These are phyloP conservation scores for Podosphaera fusca DNA, from an alignment of 2,329 filamentous ascomycete genomes.

Conservation along the genomic window DNA sequence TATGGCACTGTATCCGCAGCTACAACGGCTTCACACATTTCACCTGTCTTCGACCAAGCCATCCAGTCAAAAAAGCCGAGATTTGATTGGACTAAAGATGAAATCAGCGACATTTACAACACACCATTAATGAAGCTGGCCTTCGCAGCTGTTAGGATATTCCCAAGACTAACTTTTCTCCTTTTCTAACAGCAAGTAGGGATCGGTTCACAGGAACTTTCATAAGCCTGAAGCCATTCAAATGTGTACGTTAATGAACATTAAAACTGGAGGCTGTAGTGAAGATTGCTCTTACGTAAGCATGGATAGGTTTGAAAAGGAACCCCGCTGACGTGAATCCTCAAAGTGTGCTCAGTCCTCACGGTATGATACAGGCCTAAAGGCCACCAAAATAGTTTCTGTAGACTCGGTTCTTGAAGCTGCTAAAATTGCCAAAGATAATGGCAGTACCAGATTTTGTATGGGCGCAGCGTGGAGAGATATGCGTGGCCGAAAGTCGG, in stretches of 20 bases:
- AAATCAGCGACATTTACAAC: slow-evolving; percentile 64
- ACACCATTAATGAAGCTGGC: slow-evolving; percentile 59
- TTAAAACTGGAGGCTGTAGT: slow-evolving; percentile 80
- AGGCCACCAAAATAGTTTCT: slow-evolving; percentile 55
- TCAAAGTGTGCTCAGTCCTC: slow-evolving; percentile 55
- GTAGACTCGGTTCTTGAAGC: slow-evolving; percentile 65
- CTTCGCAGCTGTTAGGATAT: slow-evolving; percentile 40
- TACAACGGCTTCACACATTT: slow-evolving; percentile 2
- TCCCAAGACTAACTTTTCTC: background rate
- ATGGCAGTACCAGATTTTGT: slow-evolving; percentile 78
- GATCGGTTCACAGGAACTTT: slow-evolving; percentile 59
- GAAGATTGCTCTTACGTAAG: slow-evolving; percentile 65
- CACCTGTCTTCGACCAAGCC: slow-evolving; percentile 20
- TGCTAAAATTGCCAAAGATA: slow-evolving; percentile 53
- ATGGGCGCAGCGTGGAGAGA: slow-evolving; percentile 91
- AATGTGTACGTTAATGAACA: slow-evolving; percentile 89
- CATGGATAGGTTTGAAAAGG: background rate
- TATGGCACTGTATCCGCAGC: slow-evolving; percentile 9
- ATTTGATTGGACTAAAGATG: slow-evolving; percentile 58
- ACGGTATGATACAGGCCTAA: slow-evolving; percentile 52
- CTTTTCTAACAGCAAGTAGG: slow-evolving; percentile 23
- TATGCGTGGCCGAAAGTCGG: slow-evolving; percentile 75
- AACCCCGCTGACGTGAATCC: background rate
- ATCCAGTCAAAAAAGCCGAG: slow-evolving; percentile 36
- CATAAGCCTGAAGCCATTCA: slow-evolving; percentile 68